Evolutionary conservation across 371 early-diverging fungal species (phyloP).

Genomic region (Amoeboaphelidium occidentale): DNA sequence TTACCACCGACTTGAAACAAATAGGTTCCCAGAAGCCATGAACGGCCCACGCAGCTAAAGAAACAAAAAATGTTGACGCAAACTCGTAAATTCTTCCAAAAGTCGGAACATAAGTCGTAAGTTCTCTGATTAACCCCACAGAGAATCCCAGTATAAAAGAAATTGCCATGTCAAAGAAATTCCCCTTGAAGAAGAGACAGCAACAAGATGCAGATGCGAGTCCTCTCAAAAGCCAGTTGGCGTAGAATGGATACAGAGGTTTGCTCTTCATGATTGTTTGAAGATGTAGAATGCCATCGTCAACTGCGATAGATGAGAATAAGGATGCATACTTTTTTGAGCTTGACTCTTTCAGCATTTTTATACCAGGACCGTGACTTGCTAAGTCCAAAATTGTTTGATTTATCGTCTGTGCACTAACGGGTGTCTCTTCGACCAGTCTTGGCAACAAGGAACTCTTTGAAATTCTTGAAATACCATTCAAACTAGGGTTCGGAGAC

Average conservation of each 20-base stretch:
- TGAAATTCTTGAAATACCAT: neutral
- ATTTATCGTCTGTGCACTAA: neutral
- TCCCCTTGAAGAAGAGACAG: neutral
- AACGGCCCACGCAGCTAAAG: neutral
- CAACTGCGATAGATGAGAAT: too few relatives aligned
- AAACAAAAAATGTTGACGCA: neutral
- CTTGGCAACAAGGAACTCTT: neutral
- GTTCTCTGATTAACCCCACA: neutral
- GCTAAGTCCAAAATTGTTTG: too few relatives aligned
- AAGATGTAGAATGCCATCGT: too few relatives aligned
- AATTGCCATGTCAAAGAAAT: neutral
- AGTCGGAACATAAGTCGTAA: neutral
- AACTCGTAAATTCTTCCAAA: neutral
- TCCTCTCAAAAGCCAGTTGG: too few relatives aligned
- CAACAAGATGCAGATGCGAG: neutral
- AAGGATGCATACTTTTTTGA: too few relatives aligned
- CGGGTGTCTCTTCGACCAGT: neutral
- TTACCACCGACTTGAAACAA: neutral
- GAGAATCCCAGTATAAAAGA: neutral
- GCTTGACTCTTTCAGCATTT: too few relatives aligned
- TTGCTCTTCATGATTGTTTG: too few relatives aligned
- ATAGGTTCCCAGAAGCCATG: neutral
- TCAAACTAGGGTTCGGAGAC: neutral
- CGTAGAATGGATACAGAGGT: too few relatives aligned
- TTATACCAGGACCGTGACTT: too few relatives aligned